Conservation (phyloP, 2,329 filamentous ascomycete species). For the Scopulariopsis brevicaulis region DNA sequence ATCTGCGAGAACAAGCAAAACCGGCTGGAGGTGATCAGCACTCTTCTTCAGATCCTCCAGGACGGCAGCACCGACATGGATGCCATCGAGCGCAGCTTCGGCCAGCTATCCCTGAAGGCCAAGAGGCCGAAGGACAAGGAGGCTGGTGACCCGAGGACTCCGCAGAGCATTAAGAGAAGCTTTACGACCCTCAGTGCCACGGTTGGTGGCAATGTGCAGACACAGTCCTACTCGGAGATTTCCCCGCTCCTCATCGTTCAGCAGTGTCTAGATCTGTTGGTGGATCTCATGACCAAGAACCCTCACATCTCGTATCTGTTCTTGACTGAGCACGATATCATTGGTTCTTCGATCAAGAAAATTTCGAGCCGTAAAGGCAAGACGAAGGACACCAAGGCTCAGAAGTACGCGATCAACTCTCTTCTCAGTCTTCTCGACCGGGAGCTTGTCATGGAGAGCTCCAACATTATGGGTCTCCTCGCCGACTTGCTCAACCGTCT, state of each 20-base stretch:
- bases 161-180: slow-evolving; percentile 67
- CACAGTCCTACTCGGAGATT: slow-evolving; percentile 65
- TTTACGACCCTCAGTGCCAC: slow-evolving; percentile 32
- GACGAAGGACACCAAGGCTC: slow-evolving; percentile 69
- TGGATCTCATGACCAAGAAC: slow-evolving; percentile 75
- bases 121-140: slow-evolving; percentile 64
- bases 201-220: background rate
- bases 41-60: slow-evolving; percentile 84
- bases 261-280: slow-evolving; percentile 80
- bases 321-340: slow-evolving; percentile 79
- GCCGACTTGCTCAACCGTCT: slow-evolving; percentile 80
- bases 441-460: slow-evolving; percentile 93
- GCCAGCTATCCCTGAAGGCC: slow-evolving; percentile 81
- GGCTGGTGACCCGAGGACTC: slow-evolving; percentile 56
- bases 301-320: slow-evolving; percentile 84
- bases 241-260: slow-evolving; percentile 93
- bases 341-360: slow-evolving; percentile 64
- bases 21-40: slow-evolving; percentile 84
- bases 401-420: slow-evolving; percentile 86
- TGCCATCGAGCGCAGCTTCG: slow-evolving; percentile 91
- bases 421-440: slow-evolving; percentile 80
- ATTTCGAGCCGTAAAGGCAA: slow-evolving; percentile 76
- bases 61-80: slow-evolving; percentile 90
- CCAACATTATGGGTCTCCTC: slow-evolving; percentile 89
- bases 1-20: slow-evolving; percentile 97